Conservation (phyloP, 2,329 filamentous ascomycete genomes). For the Alternaria viburni region DNA sequence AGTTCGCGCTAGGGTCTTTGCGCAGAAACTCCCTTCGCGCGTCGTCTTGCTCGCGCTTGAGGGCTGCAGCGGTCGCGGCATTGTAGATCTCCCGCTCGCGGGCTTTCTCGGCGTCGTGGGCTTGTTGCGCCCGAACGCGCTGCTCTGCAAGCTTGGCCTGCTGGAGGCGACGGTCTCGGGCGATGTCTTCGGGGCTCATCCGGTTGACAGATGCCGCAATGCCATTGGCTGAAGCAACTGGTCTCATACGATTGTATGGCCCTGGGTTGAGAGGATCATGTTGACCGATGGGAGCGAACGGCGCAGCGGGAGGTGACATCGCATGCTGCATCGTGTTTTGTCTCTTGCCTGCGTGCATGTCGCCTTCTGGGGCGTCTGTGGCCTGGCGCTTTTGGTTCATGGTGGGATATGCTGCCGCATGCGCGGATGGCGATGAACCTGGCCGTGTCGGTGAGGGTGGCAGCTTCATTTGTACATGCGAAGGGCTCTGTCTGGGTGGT, state of each 20-base stretch:
- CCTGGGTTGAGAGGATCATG: not conserved
- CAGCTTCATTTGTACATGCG: not conserved
- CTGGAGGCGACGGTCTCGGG: not conserved
- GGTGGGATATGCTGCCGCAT: not conserved
- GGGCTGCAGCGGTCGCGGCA: not conserved
- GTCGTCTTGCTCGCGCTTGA: slow-evolving; percentile 1
- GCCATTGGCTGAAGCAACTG: not conserved
- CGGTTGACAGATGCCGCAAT: not conserved
- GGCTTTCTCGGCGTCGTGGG: not conserved
- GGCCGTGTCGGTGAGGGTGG: not conserved
- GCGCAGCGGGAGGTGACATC: not conserved
- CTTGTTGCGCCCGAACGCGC: not conserved
- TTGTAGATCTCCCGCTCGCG: not conserved
- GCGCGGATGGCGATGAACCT: not conserved
- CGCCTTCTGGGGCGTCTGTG: not conserved
- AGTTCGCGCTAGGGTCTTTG: slow-evolving; percentile 11
- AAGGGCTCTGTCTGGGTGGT: not conserved
- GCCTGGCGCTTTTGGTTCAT: not conserved
- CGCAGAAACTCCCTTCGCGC: slow-evolving; percentile 5
- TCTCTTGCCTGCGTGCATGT: not conserved
- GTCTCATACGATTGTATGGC: not conserved
- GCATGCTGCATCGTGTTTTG: not conserved
- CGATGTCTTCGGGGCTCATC: not conserved
- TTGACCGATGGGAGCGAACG: not conserved
- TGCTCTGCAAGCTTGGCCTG: not conserved